A percentile compares a stretch with the other conserved stretches of the same genome.
Evolutionary conservation across 768 basidiomycete species (phyloP).

Genomic region (Suillus clintonianus): DNA sequence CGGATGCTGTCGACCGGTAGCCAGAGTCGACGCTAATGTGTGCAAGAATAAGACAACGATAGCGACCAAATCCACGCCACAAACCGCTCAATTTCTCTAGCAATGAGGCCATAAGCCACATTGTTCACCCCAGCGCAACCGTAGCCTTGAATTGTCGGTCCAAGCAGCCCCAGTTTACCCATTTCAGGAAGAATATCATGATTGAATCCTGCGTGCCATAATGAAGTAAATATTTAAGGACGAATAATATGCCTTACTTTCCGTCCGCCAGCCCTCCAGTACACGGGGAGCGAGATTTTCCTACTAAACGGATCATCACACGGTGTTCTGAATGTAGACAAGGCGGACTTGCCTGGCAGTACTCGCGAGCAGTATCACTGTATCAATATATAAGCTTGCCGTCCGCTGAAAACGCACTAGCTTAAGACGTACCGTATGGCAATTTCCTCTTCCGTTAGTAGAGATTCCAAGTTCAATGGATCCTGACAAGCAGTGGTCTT

Average conservation of each 20-base stretch:
- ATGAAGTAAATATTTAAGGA: neutral
- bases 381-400: neutral
- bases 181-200: slow-evolving; percentile 80
- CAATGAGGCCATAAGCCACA: slow-evolving; percentile 93
- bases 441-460: slow-evolving; percentile 87
- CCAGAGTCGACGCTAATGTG: slow-evolving; percentile 85
- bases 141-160: slow-evolving; percentile 91
- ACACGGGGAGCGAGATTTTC: slow-evolving; percentile 86
- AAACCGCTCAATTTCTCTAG: slow-evolving; percentile 89
- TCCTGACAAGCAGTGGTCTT: slow-evolving; percentile 54
- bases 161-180: slow-evolving; percentile 89
- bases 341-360: slow-evolving; percentile 65
- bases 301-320: slow-evolving; percentile 38
- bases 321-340: neutral
- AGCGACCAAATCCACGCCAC: slow-evolving; percentile 8
- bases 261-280: slow-evolving; percentile 84
- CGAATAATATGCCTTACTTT: slow-evolving; percentile 50
- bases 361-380: slow-evolving; percentile 78
- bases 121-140: slow-evolving; percentile 91
- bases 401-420: neutral
- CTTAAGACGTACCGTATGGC: slow-evolving; percentile 68
- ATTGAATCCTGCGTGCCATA: slow-evolving; percentile 63
- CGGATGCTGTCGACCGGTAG: slow-evolving; percentile 92
- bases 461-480: slow-evolving; percentile 74
- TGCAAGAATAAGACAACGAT: neutral